Conservation (phyloP, 495 filamentous ascomycete species). For the Trichoderma gamsii region DNA sequence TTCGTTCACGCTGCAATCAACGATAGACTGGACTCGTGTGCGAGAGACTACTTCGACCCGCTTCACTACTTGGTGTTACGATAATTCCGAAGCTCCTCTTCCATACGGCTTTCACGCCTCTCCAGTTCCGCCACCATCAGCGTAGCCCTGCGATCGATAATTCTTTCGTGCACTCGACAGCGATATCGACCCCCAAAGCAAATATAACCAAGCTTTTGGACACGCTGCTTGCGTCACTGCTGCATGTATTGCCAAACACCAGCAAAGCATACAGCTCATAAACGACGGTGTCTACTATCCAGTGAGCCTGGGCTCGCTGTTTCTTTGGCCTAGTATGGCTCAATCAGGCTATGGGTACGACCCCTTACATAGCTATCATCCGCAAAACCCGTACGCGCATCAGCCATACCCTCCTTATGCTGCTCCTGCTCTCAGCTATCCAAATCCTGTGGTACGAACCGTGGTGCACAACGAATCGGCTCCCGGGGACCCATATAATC, state of each 20-base stretch:
- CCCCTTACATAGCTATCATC: not conserved
- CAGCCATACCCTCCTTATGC: not conserved
- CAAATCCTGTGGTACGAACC: not conserved
- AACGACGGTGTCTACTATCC: not conserved
- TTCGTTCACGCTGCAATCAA: not conserved
- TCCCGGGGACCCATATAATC: not conserved
- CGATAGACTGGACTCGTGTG: not conserved
- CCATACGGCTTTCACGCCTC: not conserved
- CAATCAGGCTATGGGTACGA: slow-evolving; percentile 14
- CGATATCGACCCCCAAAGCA: not conserved
- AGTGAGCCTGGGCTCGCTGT: not conserved
- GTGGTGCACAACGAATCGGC: not conserved
- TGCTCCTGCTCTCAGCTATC: not conserved
- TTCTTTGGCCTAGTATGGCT: slow-evolving; percentile 4
- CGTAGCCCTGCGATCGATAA: not conserved
- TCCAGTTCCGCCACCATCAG: not conserved
- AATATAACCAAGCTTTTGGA: not conserved
- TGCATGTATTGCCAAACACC: not conserved
- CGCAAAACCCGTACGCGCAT: slow-evolving; percentile 6
- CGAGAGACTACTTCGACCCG: not conserved
- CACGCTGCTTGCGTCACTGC: not conserved
- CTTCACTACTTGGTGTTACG: not conserved
- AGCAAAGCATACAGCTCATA: not conserved
- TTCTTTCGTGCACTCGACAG: not conserved
- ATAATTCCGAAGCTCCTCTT: not conserved